Evolutionary conservation across 2,329 filamentous ascomycete species (phyloP).

Genomic region (Fusarium haematococcum): DNA sequence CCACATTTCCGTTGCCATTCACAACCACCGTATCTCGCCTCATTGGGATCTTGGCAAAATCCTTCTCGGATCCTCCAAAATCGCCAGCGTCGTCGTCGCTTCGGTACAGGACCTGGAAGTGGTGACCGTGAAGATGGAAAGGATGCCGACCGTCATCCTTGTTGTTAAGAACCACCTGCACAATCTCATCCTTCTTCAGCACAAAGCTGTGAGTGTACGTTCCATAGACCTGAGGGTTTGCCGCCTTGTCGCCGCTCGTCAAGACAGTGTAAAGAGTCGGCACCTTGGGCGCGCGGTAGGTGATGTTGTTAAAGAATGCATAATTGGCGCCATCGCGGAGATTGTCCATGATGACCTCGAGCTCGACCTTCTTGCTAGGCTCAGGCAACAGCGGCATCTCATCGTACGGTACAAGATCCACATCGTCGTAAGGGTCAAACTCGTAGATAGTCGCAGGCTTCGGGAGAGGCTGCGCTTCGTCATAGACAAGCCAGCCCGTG

Average conservation of each 20-base stretch:
- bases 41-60: slow-evolving; percentile 69
- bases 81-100: slow-evolving; percentile 68
- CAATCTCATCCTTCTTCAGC: slow-evolving; percentile 73
- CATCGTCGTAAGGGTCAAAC: slow-evolving; percentile 79
- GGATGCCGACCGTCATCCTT: slow-evolving; percentile 77
- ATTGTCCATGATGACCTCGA: slow-evolving; percentile 73
- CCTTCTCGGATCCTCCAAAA: slow-evolving; percentile 60
- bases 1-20: slow-evolving; percentile 73
- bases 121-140: slow-evolving; percentile 83
- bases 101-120: slow-evolving; percentile 76
- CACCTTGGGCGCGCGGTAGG: slow-evolving; percentile 80
- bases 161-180: slow-evolving; percentile 84
- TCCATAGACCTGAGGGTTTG: slow-evolving; percentile 73
- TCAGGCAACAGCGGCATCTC: slow-evolving; percentile 68
- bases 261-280: slow-evolving; percentile 84
- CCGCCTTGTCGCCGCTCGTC: slow-evolving; percentile 68
- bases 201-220: slow-evolving; percentile 74
- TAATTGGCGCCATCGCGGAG: slow-evolving; percentile 70
- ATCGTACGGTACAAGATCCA: slow-evolving; percentile 76
- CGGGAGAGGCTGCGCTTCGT: slow-evolving; percentile 59
- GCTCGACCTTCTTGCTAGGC: slow-evolving; percentile 72
- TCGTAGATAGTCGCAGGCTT: slow-evolving; percentile 67
- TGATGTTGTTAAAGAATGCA: slow-evolving; percentile 81
- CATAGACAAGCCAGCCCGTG: slow-evolving; percentile 74
- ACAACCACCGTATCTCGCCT: slow-evolving; percentile 77